Evolutionary conservation across 805 yeast genomes (phyloP), one percentile per base, ranked within the genome.

Genomic region (Hanseniaspora nectarophila): DNA sequence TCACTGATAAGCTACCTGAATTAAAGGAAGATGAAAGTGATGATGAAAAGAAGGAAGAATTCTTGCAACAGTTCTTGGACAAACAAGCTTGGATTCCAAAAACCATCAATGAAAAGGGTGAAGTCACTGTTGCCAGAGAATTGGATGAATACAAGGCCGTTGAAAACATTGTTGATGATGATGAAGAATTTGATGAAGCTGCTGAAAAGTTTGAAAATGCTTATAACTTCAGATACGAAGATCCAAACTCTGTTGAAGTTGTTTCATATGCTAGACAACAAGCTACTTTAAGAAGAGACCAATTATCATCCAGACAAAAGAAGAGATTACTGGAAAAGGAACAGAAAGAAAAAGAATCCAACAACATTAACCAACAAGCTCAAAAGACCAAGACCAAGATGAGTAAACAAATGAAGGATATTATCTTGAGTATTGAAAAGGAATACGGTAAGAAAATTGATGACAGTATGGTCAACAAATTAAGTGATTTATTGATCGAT

Each of bases 211-310:
- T 86, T 60, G 98, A 92, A 67, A 79, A 80, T 56, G 96, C 95
- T 0, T 90, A 89, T 69, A 92, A 92, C 62, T 90, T 90, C 73
- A 77, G 98, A 64, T 92, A 77, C 64, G 98, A 92, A 67, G 97
- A 89, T 61, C 88, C 95, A 15, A 78, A 80, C 57, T 76, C 95
- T 6, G 86, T 90, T 0, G 96, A 90, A 61, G 85, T 92, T 65
- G 82, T 89, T 18, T 82, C 95, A 16, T 92, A 90, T 70, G 97
- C 97, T 2, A 87, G 98, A 76, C 82, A 73, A 40, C 96, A 88
- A 67, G 95, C 92, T 23, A 87, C 97, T 0, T 73, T 88, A 62
- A 81, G 98, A 70, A 75, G 98, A 63, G 79, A 82, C 20, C 80
- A 79, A 48, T 74, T 80, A 55, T 78, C 81, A 58, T 66, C 83